A percentile compares a stretch with the other conserved stretches of the same genome.
Evolutionary conservation across 108 stramenopile genomes (phyloP).

Genomic region (Skeletonema marinoi): DNA sequence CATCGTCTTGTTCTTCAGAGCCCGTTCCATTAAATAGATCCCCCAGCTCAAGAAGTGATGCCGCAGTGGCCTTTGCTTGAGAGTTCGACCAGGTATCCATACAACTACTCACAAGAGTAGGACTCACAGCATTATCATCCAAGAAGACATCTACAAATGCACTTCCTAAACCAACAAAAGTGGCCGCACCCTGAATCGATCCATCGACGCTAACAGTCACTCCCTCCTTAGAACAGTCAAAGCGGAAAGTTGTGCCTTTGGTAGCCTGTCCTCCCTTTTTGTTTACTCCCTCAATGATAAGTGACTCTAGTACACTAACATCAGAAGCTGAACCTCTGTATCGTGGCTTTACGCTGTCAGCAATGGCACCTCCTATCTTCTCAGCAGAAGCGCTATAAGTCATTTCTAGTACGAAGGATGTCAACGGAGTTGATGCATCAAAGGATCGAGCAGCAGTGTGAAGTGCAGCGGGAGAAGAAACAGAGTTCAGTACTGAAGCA

Average conservation of each 20-base stretch:
- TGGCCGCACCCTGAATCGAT: conserved; percentile 55
- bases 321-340: conserved; percentile 30
- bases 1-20: background rate
- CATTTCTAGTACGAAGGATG: conserved; percentile 73
- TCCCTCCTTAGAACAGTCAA: conserved; percentile 62
- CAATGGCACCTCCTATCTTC: conserved; percentile 84
- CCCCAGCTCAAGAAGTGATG: background rate
- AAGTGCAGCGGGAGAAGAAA: conserved; percentile 55
- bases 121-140: conserved; percentile 79
- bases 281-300: conserved; percentile 47
- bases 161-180: conserved; percentile 45
- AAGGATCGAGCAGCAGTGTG: conserved; percentile 49
- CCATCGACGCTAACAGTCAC: conserved; percentile 77
- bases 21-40: background rate
- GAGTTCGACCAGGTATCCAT: conserved; percentile 41
- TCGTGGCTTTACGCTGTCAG: conserved; percentile 76
- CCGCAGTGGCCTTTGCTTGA: background rate
- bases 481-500: conserved; percentile 38
- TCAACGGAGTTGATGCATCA: conserved; percentile 11
- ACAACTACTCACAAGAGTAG: conserved; percentile 58
- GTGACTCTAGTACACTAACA: conserved; percentile 46
- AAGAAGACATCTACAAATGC: conserved; percentile 78
- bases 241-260: conserved; percentile 64
- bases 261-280: conserved; percentile 66
- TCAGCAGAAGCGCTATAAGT: conserved; percentile 85